A percentile compares a stretch with the other conserved stretches of the same genome.
phyloP scores from a whole-genome alignment of 805 yeast species.

The Candida silvatica region DNA sequence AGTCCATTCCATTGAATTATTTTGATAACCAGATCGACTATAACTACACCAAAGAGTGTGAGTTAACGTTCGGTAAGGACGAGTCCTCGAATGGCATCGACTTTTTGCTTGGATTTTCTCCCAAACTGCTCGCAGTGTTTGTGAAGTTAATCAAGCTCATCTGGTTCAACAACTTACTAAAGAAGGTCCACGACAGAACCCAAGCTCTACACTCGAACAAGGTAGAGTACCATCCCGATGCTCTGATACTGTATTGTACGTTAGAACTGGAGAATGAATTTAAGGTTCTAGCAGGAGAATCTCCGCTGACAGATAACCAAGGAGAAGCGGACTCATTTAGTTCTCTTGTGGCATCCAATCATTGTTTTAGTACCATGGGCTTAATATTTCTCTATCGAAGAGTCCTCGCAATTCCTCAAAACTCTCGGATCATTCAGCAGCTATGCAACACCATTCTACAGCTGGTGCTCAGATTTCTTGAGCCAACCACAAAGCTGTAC shows the following conservation, averaged over 20 bases:
- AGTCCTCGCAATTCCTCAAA: constrained; percentile 37
- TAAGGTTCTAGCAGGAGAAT: too few relatives aligned
- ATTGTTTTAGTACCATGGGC: constrained; percentile 43
- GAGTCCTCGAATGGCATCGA: constrained; percentile 40
- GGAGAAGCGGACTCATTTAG: constrained; percentile 1
- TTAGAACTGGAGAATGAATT: neutral
- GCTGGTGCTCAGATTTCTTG: constrained; percentile 30
- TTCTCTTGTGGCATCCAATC: constrained; percentile 37
- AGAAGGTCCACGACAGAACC: neutral
- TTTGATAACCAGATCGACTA: too few relatives aligned
- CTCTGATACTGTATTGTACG: neutral
- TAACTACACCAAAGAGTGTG: constrained; percentile 1
- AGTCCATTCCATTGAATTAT: too few relatives aligned
- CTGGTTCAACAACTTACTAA: neutral
- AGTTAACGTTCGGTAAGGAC: constrained; percentile 9
- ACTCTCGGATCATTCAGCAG: constrained; percentile 38
- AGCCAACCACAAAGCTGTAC: constrained; percentile 32
- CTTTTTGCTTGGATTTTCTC: constrained; percentile 57
- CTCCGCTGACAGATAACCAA: neutral
- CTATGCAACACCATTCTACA: constrained; percentile 33
- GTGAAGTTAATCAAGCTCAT: neutral
- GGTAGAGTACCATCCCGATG: neutral
- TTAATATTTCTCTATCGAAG: constrained; percentile 48
- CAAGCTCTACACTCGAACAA: too few relatives aligned
- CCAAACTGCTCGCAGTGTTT: constrained; percentile 47